phyloP scores from a whole-genome alignment of 768 basidiomycete species.

The Strobilomyces echinocephalus region DNA sequence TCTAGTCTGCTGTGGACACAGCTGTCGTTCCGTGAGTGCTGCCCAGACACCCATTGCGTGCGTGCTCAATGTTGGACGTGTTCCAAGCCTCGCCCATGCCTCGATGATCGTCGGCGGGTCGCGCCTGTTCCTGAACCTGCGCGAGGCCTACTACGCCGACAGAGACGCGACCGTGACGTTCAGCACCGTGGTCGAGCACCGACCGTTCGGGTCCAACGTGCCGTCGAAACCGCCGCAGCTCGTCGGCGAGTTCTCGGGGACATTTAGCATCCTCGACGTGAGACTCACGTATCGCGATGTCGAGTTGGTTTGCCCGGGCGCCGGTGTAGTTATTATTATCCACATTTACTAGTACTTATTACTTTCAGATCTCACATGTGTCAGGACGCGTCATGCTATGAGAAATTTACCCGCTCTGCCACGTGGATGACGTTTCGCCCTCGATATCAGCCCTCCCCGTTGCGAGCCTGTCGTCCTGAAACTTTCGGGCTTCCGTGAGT shows the following conservation, averaged over 20 bases:
- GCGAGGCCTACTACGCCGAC: background rate
- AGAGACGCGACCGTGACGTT: background rate
- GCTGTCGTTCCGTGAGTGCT: background rate
- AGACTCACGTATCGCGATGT: background rate
- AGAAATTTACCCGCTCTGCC: too few species aligned
- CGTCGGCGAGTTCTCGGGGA: background rate
- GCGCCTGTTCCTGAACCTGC: background rate
- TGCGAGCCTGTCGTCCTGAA: too few species aligned
- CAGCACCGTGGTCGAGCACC: too few species aligned
- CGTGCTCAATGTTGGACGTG: background rate
- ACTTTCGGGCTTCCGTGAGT: too few species aligned
- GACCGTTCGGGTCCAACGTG: background rate
- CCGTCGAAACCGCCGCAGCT: too few species aligned
- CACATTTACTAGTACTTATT: too few species aligned
- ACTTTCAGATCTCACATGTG: too few species aligned
- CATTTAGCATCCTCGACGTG: background rate
- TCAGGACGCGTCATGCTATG: too few species aligned
- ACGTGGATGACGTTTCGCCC: too few species aligned
- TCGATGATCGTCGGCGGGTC: background rate
- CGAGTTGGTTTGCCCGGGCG: background rate
- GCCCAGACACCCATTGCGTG: background rate
- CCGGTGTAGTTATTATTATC: too few species aligned
- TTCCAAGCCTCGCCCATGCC: background rate
- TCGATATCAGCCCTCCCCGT: too few species aligned
- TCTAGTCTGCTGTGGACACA: background rate